Evolutionary conservation across 768 basidiomycete genomes (phyloP), one percentile per base, ranked within the genome.

Genomic region (Coprinellus micaceus): DNA sequence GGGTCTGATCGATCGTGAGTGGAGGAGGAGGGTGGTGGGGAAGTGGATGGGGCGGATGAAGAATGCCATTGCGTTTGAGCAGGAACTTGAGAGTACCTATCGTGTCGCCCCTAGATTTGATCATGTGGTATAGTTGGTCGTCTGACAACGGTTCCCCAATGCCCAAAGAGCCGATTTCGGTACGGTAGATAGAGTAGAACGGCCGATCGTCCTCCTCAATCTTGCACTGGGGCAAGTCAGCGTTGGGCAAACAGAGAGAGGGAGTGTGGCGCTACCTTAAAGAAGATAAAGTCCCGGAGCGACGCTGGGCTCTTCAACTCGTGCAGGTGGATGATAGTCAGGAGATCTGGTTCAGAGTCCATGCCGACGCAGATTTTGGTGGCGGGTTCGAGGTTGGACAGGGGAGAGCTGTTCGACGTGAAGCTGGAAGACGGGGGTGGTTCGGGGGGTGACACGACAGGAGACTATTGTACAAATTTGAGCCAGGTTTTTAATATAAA

Each of bases 41-140:
- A 50, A 41, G 58, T 58, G 58, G 70, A 12, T 53, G 37, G 30
- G 56, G 67, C 57, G 58, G 70, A 12, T 53, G 37, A 28, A 55
- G 67, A 15, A 68, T 69, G 4, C 71, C 69, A 5, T 73, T 68
- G 5, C 71, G 73, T 40, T 85, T 85, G 25, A 94, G 85, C 55
- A 94, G 78, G 59, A 97, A 87, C 69, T 94, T 94, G 65, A 96
- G 83, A 21, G 83, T 82, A 15, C 91, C 92, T 65, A 79, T 86
- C 25, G 81, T 74, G 69, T 97, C 33, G 33, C 7, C 94, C 36
- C 89, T 91, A 7, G 81, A 72, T 40, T 84, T 77, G 68, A 92
- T 93, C 33, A 94, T 77, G 17, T 82, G 77, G 63, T 89, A 80
- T 5, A 98, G 74, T 58, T 75, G 77, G 26, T 91, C 86, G 58